phyloP scores from a whole-genome alignment of 1,284 basidiomycete species.

The Vanrija sp. region DNA sequence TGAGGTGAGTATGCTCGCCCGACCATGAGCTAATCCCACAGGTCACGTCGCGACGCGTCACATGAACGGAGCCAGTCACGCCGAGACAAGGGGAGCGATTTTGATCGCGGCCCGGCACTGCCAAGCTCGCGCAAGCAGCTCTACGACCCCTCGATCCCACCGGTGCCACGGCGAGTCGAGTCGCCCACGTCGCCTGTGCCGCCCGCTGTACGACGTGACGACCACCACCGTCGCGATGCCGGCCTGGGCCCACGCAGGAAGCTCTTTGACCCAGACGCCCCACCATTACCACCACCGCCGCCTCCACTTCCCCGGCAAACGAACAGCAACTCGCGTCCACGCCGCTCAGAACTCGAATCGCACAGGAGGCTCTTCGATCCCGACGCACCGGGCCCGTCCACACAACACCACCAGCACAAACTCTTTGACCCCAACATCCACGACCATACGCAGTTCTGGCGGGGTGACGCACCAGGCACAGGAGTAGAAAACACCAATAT shows the following conservation, averaged over 20 bases:
- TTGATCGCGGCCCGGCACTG: constrained; percentile 12
- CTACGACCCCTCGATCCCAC: constrained; percentile 7
- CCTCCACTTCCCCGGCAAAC: constrained; percentile 5
- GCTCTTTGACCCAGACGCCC: constrained; percentile 15
- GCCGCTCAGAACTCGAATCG: constrained; percentile 2
- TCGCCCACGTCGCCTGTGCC: background rate
- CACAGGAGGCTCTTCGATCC: constrained; percentile 5
- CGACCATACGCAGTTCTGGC: constrained; percentile 46
- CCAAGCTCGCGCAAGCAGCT: constrained; percentile 9
- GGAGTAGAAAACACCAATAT: no score
- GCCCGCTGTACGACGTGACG: background rate
- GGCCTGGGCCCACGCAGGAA: background rate
- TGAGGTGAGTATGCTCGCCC: no score
- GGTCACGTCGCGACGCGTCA: background rate
- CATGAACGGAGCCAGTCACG: background rate
- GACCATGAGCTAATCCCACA: background rate
- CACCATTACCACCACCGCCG: constrained; percentile 4
- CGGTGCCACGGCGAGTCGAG: background rate
- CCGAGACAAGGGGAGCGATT: constrained; percentile 11
- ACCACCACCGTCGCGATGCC: constrained; percentile 7
- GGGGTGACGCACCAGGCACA: background rate
- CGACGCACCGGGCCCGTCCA: constrained; percentile 7
- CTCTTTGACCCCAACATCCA: constrained; percentile 55
- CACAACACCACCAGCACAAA: constrained; percentile 20
- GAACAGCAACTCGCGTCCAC: background rate